phyloP scores from a whole-genome alignment of 768 basidiomycete species.

The Saitozyma podzolica region DNA sequence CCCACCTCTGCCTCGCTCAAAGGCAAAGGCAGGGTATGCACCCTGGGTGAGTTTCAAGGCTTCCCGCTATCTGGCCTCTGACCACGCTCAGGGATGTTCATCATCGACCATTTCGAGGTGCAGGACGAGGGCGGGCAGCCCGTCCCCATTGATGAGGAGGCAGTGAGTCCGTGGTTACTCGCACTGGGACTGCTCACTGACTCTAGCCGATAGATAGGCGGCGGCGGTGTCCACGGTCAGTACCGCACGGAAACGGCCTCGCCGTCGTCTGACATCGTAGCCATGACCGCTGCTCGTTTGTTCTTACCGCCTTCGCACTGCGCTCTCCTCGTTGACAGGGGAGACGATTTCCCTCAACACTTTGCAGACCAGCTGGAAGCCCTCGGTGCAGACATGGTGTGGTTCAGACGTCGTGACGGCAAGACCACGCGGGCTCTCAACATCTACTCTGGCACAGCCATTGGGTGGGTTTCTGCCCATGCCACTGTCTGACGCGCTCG shows the following conservation, averaged over 20 bases:
- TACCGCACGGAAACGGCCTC: neutral
- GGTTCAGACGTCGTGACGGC: conserved; percentile 26
- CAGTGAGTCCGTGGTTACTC: conserved; percentile 14
- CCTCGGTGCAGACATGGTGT: conserved; percentile 33
- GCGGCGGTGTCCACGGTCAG: conserved; percentile 42
- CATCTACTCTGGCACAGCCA: conserved; percentile 33
- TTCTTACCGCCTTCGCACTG: conserved; percentile 37
- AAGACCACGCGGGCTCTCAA: conserved; percentile 43
- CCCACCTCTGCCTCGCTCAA: neutral
- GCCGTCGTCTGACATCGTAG: conserved; percentile 11
- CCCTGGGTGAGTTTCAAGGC: neutral
- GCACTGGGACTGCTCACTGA: neutral
- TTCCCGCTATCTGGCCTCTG: neutral
- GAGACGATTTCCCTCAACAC: conserved; percentile 31
- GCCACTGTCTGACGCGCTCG: neutral
- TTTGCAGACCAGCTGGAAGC: conserved; percentile 18
- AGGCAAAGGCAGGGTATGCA: neutral
- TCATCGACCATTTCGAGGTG: conserved; percentile 43
- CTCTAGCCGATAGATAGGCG: conserved; percentile 31
- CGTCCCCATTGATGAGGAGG: conserved; percentile 21
- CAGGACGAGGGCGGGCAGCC: conserved; percentile 17
- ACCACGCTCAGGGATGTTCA: conserved; percentile 41
- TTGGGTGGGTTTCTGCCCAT: conserved; percentile 26
- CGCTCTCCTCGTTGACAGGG: conserved; percentile 36
- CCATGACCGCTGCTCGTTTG: conserved; percentile 36